Conservation (phyloP, 345 rosid species). For the Lepidium aucheri region DNA sequence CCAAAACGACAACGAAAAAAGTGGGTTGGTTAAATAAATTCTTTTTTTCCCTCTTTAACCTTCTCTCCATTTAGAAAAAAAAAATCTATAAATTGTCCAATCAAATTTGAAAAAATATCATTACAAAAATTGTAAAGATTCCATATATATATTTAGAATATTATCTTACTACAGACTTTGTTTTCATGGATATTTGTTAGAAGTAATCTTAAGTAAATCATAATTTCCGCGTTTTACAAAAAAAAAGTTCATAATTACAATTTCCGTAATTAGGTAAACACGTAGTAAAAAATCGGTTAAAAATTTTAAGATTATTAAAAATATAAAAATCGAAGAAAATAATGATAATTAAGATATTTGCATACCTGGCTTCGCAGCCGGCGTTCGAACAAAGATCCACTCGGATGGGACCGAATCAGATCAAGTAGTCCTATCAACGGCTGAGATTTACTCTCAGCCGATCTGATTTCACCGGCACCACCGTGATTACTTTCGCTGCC, state of each 20-base stretch:
- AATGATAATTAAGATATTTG: not conserved
- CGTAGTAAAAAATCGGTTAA: not conserved
- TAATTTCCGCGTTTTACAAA: too few relatives aligned
- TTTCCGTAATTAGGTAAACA: not conserved
- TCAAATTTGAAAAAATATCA: constrained; percentile 3
- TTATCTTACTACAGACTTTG: too few relatives aligned
- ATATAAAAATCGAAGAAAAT: not conserved
- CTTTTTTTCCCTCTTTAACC: not conserved
- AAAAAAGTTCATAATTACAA: too few relatives aligned
- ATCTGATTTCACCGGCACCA: constrained; percentile 23
- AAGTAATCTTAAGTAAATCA: not conserved
- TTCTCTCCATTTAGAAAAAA: not conserved
- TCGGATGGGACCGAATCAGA: constrained; percentile 48
- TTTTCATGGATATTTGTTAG: not conserved
- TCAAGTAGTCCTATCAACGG: constrained; percentile 44
- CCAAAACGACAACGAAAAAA: constrained; percentile 9
- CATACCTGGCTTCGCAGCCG: constrained; percentile 52
- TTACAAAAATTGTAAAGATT: not conserved
- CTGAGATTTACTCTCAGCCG: constrained; percentile 35
- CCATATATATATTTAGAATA: not conserved
- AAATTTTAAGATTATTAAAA: not conserved
- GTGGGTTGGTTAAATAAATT: constrained; percentile 15
- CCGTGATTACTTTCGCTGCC: constrained; percentile 12
- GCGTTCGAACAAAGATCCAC: constrained; percentile 48
- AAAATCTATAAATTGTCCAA: constrained; percentile 6